Percentiles rank a stretch among this genome's conserved stretches.
Evolutionary conservation across 2,329 filamentous ascomycete species (phyloP).

Genomic region (Aspergillus jensenii): DNA sequence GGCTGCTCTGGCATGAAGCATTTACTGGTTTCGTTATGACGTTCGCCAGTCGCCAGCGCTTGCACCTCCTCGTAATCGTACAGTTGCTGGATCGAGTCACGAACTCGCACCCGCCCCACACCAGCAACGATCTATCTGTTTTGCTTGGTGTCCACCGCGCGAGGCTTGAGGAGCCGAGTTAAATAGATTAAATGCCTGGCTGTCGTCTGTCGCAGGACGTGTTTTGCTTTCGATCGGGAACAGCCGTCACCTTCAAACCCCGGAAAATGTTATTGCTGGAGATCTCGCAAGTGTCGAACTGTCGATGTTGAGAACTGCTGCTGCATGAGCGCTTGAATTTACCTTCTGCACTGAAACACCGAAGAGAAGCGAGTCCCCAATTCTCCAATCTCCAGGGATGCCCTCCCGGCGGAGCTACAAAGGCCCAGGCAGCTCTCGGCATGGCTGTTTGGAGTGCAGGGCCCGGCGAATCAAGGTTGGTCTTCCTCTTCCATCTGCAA

Average conservation of each 20-base stretch:
- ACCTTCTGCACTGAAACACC: neutral
- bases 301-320: neutral
- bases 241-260: neutral
- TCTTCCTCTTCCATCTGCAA: neutral
- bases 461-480: constrained; percentile 23
- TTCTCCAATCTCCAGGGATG: constrained; percentile 15
- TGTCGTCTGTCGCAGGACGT: constrained; percentile 1
- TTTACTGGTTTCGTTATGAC: constrained; percentile 21
- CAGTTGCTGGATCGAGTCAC: constrained; percentile 7
- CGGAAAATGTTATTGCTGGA: neutral
- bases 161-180: constrained; percentile 7
- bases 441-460: constrained; percentile 21
- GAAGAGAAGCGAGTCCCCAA: neutral
- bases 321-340: neutral
- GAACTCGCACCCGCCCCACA: constrained; percentile 12
- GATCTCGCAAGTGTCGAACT: neutral
- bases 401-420: constrained; percentile 16
- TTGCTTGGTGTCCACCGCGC: constrained; percentile 6
- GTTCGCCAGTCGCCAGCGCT: constrained; percentile 2
- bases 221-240: neutral
- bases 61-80: neutral
- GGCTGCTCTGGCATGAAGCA: constrained; percentile 7
- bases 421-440: constrained; percentile 11
- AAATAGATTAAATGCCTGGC: constrained; percentile 18
- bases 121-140: constrained; percentile 15